These are phyloP conservation scores for Daldinia concentrica DNA, from an alignment of 495 filamentous ascomycete species.

Conservation along the genomic window DNA sequence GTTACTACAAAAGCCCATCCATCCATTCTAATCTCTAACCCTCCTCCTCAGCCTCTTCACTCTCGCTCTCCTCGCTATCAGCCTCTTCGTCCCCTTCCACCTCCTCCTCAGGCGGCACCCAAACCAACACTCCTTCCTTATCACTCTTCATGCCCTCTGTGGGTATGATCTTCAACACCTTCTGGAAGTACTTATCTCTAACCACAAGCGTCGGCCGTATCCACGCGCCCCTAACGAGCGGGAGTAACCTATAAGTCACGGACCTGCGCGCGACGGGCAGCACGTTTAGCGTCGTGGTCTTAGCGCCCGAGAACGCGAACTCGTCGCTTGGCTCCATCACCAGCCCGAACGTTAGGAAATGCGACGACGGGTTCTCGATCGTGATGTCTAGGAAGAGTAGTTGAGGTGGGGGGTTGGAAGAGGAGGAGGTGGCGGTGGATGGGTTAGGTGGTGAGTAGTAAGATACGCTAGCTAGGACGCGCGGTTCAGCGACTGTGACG, in stretches of 20 bases:
- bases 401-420: conserved; percentile 27
- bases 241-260: conserved; percentile 75
- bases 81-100: conserved; percentile 40
- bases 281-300: conserved; percentile 77
- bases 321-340: conserved; percentile 91
- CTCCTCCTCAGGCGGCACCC: conserved; percentile 64
- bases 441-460: conserved; percentile 48
- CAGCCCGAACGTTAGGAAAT: conserved; percentile 90
- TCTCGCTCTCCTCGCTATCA: conserved; percentile 10
- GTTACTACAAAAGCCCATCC: not conserved
- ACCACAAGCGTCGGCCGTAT: conserved; percentile 77
- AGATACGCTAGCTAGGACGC: conserved; percentile 76
- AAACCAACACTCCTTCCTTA: conserved; percentile 75
- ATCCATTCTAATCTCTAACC: not conserved
- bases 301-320: conserved; percentile 93
- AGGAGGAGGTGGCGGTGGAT: conserved; percentile 8
- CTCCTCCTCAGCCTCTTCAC: not conserved
- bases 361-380: conserved; percentile 92
- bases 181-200: conserved; percentile 89
- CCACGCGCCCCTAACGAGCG: conserved; percentile 69
- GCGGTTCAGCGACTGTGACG: conserved; percentile 83
- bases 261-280: conserved; percentile 78
- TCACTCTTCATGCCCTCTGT: conserved; percentile 76
- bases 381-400: conserved; percentile 66
- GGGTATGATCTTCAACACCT: conserved; percentile 76